These are phyloP conservation scores for Monilinia vaccinii-corymbosi DNA, from an alignment of 2,329 filamentous ascomycete species.

Conservation along the genomic window DNA sequence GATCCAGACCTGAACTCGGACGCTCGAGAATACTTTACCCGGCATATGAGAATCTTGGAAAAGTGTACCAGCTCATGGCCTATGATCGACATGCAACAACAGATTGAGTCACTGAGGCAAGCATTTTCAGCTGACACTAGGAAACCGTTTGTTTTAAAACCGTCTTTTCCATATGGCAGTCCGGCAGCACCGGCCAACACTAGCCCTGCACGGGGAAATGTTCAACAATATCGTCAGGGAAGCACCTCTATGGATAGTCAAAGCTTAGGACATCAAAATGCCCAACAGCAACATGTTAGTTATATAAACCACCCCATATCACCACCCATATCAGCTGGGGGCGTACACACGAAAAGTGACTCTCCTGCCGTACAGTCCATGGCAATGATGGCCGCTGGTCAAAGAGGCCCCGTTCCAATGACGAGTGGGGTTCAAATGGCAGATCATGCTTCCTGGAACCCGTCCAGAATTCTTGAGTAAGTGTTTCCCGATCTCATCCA, in stretches of 20 bases:
- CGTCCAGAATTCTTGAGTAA: slow-evolving; percentile 82
- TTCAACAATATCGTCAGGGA: slow-evolving; percentile 24
- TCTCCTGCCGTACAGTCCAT: slow-evolving; percentile 64
- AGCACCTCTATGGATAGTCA: slow-evolving; percentile 32
- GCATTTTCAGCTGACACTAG: slow-evolving; percentile 82
- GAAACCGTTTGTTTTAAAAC: slow-evolving; percentile 82
- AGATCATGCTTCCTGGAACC: slow-evolving; percentile 69
- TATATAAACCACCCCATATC: slow-evolving; percentile 65
- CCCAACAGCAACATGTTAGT: slow-evolving; percentile 49
- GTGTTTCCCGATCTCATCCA: slow-evolving; percentile 30
- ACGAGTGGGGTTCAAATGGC: slow-evolving; percentile 33
- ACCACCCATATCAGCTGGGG: slow-evolving; percentile 66
- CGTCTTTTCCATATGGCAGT: slow-evolving; percentile 79
- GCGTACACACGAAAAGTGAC: slow-evolving; percentile 67
- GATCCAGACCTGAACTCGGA: slow-evolving; percentile 81
- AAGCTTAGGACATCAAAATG: slow-evolving; percentile 41
- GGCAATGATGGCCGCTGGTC: slow-evolving; percentile 56
- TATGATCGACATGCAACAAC: slow-evolving; percentile 80
- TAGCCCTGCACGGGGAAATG: slow-evolving; percentile 19
- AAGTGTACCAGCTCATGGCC: slow-evolving; percentile 75
- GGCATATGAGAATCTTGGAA: slow-evolving; percentile 91
- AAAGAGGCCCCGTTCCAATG: slow-evolving; percentile 39
- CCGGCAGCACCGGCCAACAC: slow-evolving; percentile 35
- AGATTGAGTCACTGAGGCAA: slow-evolving; percentile 80
- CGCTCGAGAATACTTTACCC: slow-evolving; percentile 79